Evolutionary conservation across 129 eudicot genomes (phyloP), one percentile per base, ranked within the genome.

Genomic region (Escallonia herrerae): DNA sequence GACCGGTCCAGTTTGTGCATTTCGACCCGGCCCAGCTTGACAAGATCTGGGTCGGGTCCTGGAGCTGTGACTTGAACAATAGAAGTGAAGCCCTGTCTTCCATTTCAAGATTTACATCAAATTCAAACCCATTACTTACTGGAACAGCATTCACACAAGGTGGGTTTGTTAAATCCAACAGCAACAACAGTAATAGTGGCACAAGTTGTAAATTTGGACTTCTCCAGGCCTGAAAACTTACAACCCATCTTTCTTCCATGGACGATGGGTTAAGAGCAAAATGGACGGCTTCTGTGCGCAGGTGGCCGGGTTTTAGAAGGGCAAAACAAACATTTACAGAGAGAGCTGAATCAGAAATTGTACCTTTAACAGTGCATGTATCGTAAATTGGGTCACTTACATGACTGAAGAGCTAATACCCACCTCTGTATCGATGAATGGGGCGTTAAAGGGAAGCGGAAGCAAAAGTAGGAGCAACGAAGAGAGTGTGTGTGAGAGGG

Each of bases 1-100:
- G 65, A 13, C 97, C 97, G 38, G 87, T 84, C 86, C 88, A 87
- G 76, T 79, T 87, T 33, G 60, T 46, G 71, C 90, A 85, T 3
- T 54, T 65, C 14, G 84, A 70, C 70, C 91, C 83, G 68, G 76
- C 87, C 97, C 97, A 91, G 40, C 63, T 62, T 5, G 79, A 57
- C 78, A 88, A 57, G 48, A 72, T 70, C 72, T 76, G 83, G 50
- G 46, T 33, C 49, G 95, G 91, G 79, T 88, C 96, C 63, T 64
- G 81, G 3, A 86, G 68, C 50, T 83, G 74, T 49, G 89, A 83
- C 73, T 83, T 88, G 58, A 93, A 85, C 66, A 70, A 15, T 48
- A 82, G 57, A 68, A 93, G 87, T 37, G 91, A 76, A 84, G 72
- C 79, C 59, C 51, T 82, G 45, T 93, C 96, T 71, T 71, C 70